Conservation (phyloP, 2,329 filamentous ascomycete genomes). For the Penicillium capsulatum region DNA sequence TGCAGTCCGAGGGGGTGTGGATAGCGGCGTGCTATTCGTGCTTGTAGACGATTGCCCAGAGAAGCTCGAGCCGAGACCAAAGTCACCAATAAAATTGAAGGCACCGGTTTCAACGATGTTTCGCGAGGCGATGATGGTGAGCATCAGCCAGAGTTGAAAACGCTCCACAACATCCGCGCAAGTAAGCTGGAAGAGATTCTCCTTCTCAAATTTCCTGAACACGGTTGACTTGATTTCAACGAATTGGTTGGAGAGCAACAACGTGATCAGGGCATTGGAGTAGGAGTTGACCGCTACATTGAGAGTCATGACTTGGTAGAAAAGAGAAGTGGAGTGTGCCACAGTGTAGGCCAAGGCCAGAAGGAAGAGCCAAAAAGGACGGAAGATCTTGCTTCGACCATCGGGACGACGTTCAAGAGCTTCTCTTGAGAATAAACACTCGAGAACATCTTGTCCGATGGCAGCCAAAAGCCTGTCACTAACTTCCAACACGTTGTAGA, state of each 20-base stretch:
- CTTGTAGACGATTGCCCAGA: conserved; percentile 31
- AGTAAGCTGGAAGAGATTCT: conserved; percentile 92
- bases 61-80: conserved; percentile 32
- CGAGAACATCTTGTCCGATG: conserved; percentile 90
- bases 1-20: conserved; percentile 52
- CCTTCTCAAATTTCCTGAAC: conserved; percentile 98
- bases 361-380: conserved; percentile 87
- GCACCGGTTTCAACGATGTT: conserved; percentile 96
- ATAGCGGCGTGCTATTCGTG: conserved; percentile 50
- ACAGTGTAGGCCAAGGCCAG: conserved; percentile 85
- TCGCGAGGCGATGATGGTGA: conserved; percentile 90
- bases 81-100: conserved; percentile 53
- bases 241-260: conserved; percentile 95
- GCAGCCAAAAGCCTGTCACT: conserved; percentile 86
- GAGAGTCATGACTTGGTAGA: conserved; percentile 95
- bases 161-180: conserved; percentile 96
- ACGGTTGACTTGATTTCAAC: conserved; percentile 98
- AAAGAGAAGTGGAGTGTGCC: conserved; percentile 78
- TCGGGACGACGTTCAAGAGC: conserved; percentile 82
- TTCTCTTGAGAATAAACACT: conserved; percentile 91
- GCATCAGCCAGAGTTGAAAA: conserved; percentile 96
- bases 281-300: conserved; percentile 99
- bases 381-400: conserved; percentile 83
- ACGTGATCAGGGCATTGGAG: conserved; percentile 86
- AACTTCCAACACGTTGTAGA: conserved; percentile 92